A percentile compares a stretch with the other conserved stretches of the same genome.
Evolutionary conservation across 805 yeast species (phyloP).

Genomic region (Barnettozyma californica): DNA sequence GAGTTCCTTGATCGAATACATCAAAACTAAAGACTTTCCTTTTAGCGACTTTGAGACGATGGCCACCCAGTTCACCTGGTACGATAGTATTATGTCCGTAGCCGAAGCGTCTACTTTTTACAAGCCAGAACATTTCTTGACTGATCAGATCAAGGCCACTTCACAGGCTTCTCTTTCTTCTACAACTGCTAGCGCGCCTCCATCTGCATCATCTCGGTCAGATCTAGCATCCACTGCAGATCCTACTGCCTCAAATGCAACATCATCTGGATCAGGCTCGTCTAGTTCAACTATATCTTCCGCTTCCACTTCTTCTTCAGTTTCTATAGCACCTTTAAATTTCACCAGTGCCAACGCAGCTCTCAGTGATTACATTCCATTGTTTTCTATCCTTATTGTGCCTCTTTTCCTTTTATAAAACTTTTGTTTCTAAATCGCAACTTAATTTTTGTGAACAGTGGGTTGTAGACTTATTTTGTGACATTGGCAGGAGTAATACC

Average conservation of each 20-base stretch:
- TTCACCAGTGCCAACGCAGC: constrained; percentile 5
- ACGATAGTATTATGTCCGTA: constrained; percentile 10
- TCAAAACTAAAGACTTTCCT: constrained; percentile 29
- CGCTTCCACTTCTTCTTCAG: constrained; percentile 1
- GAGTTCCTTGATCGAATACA: constrained; percentile 22
- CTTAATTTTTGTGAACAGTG: background rate
- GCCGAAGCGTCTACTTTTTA: constrained; percentile 20
- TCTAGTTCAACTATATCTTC: background rate
- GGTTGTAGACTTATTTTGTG: background rate
- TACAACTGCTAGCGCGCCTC: background rate
- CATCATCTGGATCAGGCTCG: constrained; percentile 5
- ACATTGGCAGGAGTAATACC: background rate
- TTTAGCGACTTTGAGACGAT: constrained; percentile 32
- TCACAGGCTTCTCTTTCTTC: background rate
- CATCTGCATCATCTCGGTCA: background rate
- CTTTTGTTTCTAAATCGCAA: background rate
- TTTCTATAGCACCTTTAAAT: background rate
- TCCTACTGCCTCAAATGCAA: background rate
- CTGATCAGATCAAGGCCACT: constrained; percentile 1
- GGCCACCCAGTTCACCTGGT: constrained; percentile 26
- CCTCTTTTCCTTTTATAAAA: constrained; percentile 9
- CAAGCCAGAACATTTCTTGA: constrained; percentile 20
- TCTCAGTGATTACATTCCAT: constrained; percentile 8
- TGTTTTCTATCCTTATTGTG: constrained; percentile 9
- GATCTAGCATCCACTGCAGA: constrained; percentile 3